phyloP scores from a whole-genome alignment of 2,329 filamentous ascomycete genomes.

The Colletotrichum higginsianum region DNA sequence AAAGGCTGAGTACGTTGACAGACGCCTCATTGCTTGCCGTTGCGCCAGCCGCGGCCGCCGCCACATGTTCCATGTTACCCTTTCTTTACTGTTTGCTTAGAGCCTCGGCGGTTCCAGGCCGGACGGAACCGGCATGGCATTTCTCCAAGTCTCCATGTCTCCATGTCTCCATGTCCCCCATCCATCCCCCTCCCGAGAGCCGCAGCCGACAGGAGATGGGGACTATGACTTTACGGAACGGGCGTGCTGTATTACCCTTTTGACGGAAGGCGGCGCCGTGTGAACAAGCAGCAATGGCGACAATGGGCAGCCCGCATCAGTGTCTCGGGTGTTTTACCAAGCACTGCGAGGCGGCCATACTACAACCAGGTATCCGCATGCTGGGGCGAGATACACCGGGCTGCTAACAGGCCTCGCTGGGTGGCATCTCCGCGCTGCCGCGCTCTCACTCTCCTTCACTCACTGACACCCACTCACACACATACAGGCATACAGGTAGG shows the following conservation, averaged over 20 bases:
- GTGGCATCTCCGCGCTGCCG: background rate
- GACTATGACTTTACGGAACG: background rate
- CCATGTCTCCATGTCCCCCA: background rate
- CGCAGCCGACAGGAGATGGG: background rate
- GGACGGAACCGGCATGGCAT: conserved; percentile 28
- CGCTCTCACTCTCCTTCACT: background rate
- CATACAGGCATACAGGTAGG: background rate
- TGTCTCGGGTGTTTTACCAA: conserved; percentile 13
- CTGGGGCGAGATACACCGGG: conserved; percentile 4
- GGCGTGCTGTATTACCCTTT: conserved; percentile 14
- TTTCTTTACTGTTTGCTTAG: background rate
- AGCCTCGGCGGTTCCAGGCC: conserved; percentile 23
- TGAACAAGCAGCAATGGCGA: conserved; percentile 7
- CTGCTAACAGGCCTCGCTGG: background rate
- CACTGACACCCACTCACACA: conserved; percentile 2
- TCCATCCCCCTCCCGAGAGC: background rate
- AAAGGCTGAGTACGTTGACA: too few relatives aligned
- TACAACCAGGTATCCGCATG: background rate
- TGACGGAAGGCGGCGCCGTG: conserved; percentile 2
- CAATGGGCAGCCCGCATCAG: background rate
- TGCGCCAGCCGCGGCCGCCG: conserved; percentile 15
- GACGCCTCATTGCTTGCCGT: background rate
- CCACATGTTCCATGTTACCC: background rate
- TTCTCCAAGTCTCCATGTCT: conserved; percentile 12
- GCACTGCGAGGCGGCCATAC: conserved; percentile 21